Evolutionary conservation across 345 rosid genomes (phyloP), one percentile per base, ranked within the genome.

Genomic region (Noccaea bulbosa): DNA sequence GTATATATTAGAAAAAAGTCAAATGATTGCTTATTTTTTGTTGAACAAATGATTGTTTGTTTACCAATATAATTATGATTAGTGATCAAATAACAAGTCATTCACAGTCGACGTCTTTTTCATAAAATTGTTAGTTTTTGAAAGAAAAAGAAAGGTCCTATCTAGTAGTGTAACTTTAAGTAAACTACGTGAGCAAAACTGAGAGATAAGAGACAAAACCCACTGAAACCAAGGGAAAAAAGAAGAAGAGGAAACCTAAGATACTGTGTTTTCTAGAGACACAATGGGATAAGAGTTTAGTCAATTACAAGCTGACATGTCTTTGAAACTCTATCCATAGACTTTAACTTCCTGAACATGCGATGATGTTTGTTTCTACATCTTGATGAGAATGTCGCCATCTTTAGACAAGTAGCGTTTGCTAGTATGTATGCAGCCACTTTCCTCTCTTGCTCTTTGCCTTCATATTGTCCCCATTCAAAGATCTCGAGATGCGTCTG

Each of bases 401-500:
- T 53, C 55, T 62, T 62, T 43, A 71, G 9, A 62, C 39, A 62
- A n/a, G 47, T 62, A n/a, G 69, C 12, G 11, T 71, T 71, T 33
- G 62, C 62, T 62, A 71, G 32, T 22, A 52, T 34, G 63, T 62
- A 71, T 2, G 7, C 53, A 33, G 69, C 75, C 34, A 61, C 24
- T 8, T 20, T 32, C 12, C 7, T 62, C 40, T 71, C 63, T 22
- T 44, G 69, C 46, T 22, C 9, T 10, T 39, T 71, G 62, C 32
- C 69, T 62, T 62, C 55, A 53, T 52, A 71, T 17, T 17, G 27
- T 41, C 62, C 50, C 75, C 75, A 71, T 35, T 71, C 55, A 46
- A 62, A 62, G 47, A 20, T 52, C 61, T 70, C 69, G 0, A 62
- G 55, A 10, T 49, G 46, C 38, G 2, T 24, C 22, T 0, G 55